Evolutionary conservation across 305 asterid genomes (phyloP), one percentile per base, ranked within the genome.

Genomic region (Fraxinus xanthoxyloides): DNA sequence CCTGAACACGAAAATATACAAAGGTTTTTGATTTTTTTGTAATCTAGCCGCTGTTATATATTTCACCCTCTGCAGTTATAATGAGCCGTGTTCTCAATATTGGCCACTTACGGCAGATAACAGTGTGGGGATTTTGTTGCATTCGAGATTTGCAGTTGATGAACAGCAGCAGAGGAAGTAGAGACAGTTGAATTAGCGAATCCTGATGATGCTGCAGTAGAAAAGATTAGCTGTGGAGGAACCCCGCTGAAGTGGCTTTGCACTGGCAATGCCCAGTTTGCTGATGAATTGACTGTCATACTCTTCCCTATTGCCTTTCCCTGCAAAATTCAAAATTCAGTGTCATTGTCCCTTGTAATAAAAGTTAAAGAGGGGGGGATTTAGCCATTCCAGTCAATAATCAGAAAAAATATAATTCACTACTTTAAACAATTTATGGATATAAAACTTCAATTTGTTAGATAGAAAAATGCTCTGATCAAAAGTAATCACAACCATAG

Each of bases 121-220:
- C 81, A 89, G 85, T 83, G 86, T 38, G 79, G 89, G 24, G 90
- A 24, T 70, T 79, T 81, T 46, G 87, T 7, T 81, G 85, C 77
- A 72, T 75, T 85, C 15, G 93, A 40, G 40, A 63, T 81, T 51
- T 21, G 83, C 30, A 85, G 81, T 83, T 85, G 90, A 77, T 83
- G 88, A 85, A 87, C 84, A 46, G 92, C 86, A 82, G 90, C 82
- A 30, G 92, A 83, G 51, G 90, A 72, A 77, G 81, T 75, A 51
- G 84, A 56, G 84, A 80, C 82, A 34, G 85, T 89, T 83, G 96
- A 79, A 83, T 86, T 91, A 78, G 90, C 89, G 98, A 94, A 94
- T 94, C 98, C 96, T 93, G 97, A 94, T 94, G 97, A 94, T 94
- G 98, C 98, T 94, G 98, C 98, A 89, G 91, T 86, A 83, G 93